These are phyloP conservation scores for Starmerella bombi DNA, from an alignment of 805 yeast genomes.

Conservation along the genomic window DNA sequence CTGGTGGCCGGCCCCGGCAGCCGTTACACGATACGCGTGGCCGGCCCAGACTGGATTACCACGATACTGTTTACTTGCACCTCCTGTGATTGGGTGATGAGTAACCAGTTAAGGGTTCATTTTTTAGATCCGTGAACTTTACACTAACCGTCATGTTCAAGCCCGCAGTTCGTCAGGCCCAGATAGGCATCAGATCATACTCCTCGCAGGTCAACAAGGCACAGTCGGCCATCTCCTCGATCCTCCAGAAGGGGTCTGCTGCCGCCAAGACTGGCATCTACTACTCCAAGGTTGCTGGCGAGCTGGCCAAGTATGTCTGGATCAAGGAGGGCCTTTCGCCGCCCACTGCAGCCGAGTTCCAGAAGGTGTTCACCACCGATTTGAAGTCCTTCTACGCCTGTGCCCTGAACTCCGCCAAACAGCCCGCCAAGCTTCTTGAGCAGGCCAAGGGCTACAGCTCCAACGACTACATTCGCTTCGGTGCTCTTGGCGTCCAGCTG, in stretches of 20 bases:
- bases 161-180: constrained; percentile 24
- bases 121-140: too few relatives aligned
- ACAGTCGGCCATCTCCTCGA: constrained; percentile 21
- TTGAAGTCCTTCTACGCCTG: constrained; percentile 29
- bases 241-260: constrained; percentile 31
- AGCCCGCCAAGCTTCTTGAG: constrained; percentile 48
- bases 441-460: constrained; percentile 38
- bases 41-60: too few relatives aligned
- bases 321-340: constrained; percentile 88
- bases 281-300: constrained; percentile 60
- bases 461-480: constrained; percentile 49
- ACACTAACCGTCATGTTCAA: constrained; percentile 14
- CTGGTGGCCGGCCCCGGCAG: too few relatives aligned
- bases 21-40: too few relatives aligned
- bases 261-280: constrained; percentile 48
- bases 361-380: constrained; percentile 46
- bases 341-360: constrained; percentile 65
- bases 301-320: constrained; percentile 65
- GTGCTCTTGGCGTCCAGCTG: constrained; percentile 68
- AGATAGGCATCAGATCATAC: constrained; percentile 23
- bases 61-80: too few relatives aligned
- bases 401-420: constrained; percentile 19
- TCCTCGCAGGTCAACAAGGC: constrained; percentile 18
- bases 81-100: too few relatives aligned
- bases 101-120: too few relatives aligned